Evolutionary conservation across 257 asterid species (phyloP), one percentile per base, ranked within the genome.

Genomic region (Nicotiana tomentosiformis): DNA sequence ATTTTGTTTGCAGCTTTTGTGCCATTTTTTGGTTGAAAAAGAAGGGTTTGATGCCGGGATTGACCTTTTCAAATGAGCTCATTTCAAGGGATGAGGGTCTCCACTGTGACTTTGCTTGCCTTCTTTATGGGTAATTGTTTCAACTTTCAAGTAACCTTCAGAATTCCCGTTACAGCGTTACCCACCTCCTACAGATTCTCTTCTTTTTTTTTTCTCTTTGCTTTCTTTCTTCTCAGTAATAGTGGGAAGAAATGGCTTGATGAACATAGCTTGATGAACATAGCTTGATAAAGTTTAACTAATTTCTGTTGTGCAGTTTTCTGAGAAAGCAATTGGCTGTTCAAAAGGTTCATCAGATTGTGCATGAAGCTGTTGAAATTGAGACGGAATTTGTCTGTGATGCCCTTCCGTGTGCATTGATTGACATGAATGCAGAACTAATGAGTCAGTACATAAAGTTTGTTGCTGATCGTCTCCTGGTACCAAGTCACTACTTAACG

Each of bases 21-120:
- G 92, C 98, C 30, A 88, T 94, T 39, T 92, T 94, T 89, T 92
- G 97, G 97, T 96, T 92, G 39, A 94, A 94, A 78, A 92, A 91
- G 83, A 85, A 96, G 87, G 97, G 96, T 80, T 61, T 94, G 88
- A 91, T 92, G 97, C 97, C 98, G 0, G 97, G 98, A 78, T 88
- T 94, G 88, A 90, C 98, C 9, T 94, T 91, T 88, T 94, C 98
- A 16, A 94, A 94, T 10, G 98, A 92, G 88, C 95, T 94, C 30
- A 94, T 94, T 66, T 92, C 96, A 17, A 91, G 97, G 86, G 96
- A 94, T 23, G 97, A 94, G 88, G 98, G 98, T 81, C 93, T 94
- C 81, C 98, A 94, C 87, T 90, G 96, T 29, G 97, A 94, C 88
- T 94, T 94, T 55, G 98, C 96, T 68, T 94, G 97, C 92, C 95